Evolutionary conservation across 108 stramenopile genomes (phyloP).

Genomic region (Stephanodiscus triporus): DNA sequence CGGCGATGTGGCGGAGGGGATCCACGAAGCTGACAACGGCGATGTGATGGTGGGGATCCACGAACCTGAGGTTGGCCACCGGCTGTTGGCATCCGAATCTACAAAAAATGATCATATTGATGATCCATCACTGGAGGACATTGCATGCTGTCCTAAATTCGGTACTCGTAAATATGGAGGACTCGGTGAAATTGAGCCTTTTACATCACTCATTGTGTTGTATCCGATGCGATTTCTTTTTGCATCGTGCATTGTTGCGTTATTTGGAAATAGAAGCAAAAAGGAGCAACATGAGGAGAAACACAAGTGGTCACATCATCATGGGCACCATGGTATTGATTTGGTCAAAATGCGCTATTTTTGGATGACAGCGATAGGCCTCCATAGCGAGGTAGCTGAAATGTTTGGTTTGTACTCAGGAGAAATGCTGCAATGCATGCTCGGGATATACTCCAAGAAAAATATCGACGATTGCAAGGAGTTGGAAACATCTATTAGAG

Average conservation of each 20-base stretch:
- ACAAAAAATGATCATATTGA: not conserved
- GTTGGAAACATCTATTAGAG: not conserved
- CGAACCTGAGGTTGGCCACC: not conserved
- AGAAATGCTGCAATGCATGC: slow-evolving; percentile 80
- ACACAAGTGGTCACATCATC: slow-evolving; percentile 9
- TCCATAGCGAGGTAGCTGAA: slow-evolving; percentile 73
- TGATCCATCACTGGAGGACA: not conserved
- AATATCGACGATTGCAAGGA: slow-evolving; percentile 5
- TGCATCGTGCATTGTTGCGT: slow-evolving; percentile 28
- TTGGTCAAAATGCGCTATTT: slow-evolving; percentile 50
- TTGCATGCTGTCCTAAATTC: slow-evolving; percentile 52
- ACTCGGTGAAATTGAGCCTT: slow-evolving; percentile 80
- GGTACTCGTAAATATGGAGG: slow-evolving; percentile 71
- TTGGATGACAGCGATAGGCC: slow-evolving; percentile 72
- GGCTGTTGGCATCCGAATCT: slow-evolving; percentile 7
- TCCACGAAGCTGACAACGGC: not conserved
- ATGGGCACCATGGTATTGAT: slow-evolving; percentile 43
- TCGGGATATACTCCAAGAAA: slow-evolving; percentile 58
- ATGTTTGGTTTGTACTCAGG: slow-evolving; percentile 79
- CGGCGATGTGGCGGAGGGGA: not conserved
- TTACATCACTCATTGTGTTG: slow-evolving; percentile 67
- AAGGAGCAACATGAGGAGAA: slow-evolving; percentile 4
- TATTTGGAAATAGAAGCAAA: slow-evolving; percentile 22
- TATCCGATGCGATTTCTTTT: slow-evolving; percentile 63
- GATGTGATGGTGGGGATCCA: no score